Evolutionary conservation across 1,284 basidiomycete species (phyloP).

Genomic region (Taiwanofungus camphoratus): DNA sequence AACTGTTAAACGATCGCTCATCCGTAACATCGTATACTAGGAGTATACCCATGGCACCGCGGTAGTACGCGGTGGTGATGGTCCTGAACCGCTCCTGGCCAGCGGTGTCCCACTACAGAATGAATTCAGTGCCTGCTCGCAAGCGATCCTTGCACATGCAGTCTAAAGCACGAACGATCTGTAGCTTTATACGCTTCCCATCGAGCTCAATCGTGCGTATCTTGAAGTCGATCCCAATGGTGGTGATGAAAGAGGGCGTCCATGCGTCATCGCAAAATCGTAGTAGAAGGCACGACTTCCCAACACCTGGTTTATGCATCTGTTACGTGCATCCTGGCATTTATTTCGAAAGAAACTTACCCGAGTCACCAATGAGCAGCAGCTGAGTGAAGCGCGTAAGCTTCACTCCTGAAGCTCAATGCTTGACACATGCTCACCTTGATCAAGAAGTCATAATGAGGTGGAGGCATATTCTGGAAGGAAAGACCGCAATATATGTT

Average conservation of each 20-base stretch:
- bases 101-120: constrained; percentile 90
- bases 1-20: constrained; percentile 96
- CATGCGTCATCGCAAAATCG: constrained; percentile 99
- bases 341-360: constrained; percentile 25
- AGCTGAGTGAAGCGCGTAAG: constrained; percentile 46
- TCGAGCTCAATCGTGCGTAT: constrained; percentile 96
- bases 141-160: not conserved
- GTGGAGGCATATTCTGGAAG: constrained; percentile 60
- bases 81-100: constrained; percentile 99
- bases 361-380: constrained; percentile 94
- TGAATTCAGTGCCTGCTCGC: constrained; percentile 3
- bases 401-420: constrained; percentile 4
- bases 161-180: constrained; percentile 65
- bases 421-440: constrained; percentile 48
- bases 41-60: constrained; percentile 98
- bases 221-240: constrained; percentile 96
- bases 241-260: constrained; percentile 99
- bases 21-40: constrained; percentile 99
- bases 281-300: constrained; percentile 96
- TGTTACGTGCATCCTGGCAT: constrained; percentile 4
- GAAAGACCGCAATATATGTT: not conserved
- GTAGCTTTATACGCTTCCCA: constrained; percentile 93
- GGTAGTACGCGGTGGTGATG: constrained; percentile 99
- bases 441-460: constrained; percentile 90
- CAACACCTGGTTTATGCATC: constrained; percentile 63